Base-by-base conservation (phyloP, 139 green algal species). In the Diplosphaera chodatii region DNA sequence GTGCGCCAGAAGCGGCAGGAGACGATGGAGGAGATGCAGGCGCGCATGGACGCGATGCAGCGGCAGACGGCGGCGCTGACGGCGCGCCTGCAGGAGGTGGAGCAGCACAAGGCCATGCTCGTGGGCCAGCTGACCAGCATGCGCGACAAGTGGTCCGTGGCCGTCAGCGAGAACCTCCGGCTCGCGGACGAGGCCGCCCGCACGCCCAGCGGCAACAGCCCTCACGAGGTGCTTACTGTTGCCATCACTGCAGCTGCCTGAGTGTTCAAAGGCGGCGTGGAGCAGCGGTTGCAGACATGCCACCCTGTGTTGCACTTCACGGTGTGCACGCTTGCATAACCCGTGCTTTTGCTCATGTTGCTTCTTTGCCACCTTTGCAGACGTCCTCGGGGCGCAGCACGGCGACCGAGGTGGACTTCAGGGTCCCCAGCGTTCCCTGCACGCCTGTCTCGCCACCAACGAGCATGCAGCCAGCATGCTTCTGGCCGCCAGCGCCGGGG, bases 1-100 rank as follows among this genome's bases (percentile, higher is more conserved):
- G 78, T 84, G 59, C 70, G 78, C 0, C 59, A 72, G 32, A 69
- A 74, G 67, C 74, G 78, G 15, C 63, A 76, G 21, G 78, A 71
- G 30, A 40, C 66, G 5, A 55, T 76, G 64, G 78, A 81, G 22
- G 71, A 79, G 63, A 68, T 81, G 30, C 78, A 84, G 40, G 23
- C 16, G 16, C 48, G 48, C 48, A 59, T 78, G 62, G 69, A 78
- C 27, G 66, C 71, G 30, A 63, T 81, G 40, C 71, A 78, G 67
- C 59, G 63, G 62, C 74, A 83, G n/a, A 75, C 80, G 16, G 40
- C 68, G 4, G 67, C 37, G 33, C 78, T 83, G 41, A 56, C 71
- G 62, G 40, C 66, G 66, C 78, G 77, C 30, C 41, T 73, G 29
- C 32, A 62, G 6, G 40, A 74, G 67, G 34, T 78, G 34, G 78